Conservation (phyloP, 2,329 filamentous ascomycete genomes). For the Aaosphaeria arxii region DNA sequence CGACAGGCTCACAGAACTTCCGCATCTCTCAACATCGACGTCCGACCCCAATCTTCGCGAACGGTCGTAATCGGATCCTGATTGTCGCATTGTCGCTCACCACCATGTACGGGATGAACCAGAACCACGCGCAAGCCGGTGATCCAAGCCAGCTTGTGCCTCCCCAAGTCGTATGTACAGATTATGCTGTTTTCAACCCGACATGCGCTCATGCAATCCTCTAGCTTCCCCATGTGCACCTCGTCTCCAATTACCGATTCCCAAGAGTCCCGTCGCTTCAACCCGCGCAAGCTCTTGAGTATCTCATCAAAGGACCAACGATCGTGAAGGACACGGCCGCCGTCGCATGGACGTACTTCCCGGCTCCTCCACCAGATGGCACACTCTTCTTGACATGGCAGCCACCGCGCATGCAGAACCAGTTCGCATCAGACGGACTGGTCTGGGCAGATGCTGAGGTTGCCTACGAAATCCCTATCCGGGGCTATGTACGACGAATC, state of each 20-base stretch:
- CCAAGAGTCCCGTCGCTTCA: constrained; percentile 69
- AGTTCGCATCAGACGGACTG: constrained; percentile 85
- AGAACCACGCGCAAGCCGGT: constrained; percentile 21
- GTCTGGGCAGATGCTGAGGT: constrained; percentile 84
- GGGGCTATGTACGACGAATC: constrained; percentile 59
- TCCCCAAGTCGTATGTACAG: constrained; percentile 25
- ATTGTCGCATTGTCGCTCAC: constrained; percentile 20
- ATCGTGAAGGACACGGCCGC: constrained; percentile 80
- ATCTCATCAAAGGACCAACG: constrained; percentile 78
- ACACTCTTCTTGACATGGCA: constrained; percentile 87
- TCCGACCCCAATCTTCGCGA: too few species aligned
- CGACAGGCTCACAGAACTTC: too few species aligned
- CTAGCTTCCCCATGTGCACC: constrained; percentile 83
- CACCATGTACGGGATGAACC: constrained; percentile 35
- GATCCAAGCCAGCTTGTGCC: constrained; percentile 37
- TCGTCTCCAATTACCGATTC: constrained; percentile 81
- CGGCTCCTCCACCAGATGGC: constrained; percentile 72
- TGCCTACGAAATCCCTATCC: constrained; percentile 70
- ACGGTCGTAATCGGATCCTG: constrained; percentile 3
- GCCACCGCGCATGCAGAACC: constrained; percentile 63
- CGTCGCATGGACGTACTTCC: constrained; percentile 91
- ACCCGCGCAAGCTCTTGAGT: constrained; percentile 75
- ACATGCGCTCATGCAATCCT: constrained; percentile 10
- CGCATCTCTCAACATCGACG: too few species aligned
- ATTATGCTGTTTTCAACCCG: constrained; percentile 4